Percentiles rank a stretch among this genome's conserved stretches.
Conservation (phyloP, 2,329 filamentous ascomycete species). For the Podosphaera xanthii region DNA sequence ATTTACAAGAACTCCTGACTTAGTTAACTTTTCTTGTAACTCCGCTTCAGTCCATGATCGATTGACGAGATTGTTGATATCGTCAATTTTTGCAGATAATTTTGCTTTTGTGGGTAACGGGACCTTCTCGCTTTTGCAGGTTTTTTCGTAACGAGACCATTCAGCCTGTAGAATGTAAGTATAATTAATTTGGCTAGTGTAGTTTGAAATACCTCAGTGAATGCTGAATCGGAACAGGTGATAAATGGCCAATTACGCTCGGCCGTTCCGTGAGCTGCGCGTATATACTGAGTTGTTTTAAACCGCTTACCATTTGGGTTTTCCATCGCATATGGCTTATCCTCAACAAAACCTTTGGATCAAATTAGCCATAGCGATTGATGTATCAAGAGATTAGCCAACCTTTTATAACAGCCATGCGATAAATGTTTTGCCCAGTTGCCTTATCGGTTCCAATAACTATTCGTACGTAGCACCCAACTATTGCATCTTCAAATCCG, state of each 20-base stretch:
- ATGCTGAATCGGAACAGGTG: conserved; percentile 61
- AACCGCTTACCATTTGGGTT: conserved; percentile 51
- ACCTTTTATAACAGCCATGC: conserved; percentile 77
- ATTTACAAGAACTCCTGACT: conserved; percentile 42
- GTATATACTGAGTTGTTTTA: conserved; percentile 66
- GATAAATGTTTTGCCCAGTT: conserved; percentile 56
- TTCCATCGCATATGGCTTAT: conserved; percentile 65
- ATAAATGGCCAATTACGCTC: conserved; percentile 77
- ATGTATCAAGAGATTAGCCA: conserved; percentile 10
- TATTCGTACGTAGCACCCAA: conserved; percentile 67
- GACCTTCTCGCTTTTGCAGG: conserved; percentile 48
- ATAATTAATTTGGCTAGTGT: not conserved
- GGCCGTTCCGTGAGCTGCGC: conserved; percentile 61
- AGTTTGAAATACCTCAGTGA: conserved; percentile 47
- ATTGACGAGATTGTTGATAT: conserved; percentile 59
- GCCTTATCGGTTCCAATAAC: conserved; percentile 57
- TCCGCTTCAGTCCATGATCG: conserved; percentile 68
- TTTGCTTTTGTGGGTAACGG: conserved; percentile 49
- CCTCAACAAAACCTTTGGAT: conserved; percentile 44
- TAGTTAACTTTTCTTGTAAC: conserved; percentile 54
- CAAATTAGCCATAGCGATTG: conserved; percentile 11
- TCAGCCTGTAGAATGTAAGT: conserved; percentile 32
- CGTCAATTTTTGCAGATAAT: conserved; percentile 48
- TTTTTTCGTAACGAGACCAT: conserved; percentile 57
- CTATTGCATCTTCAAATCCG: conserved; percentile 61